A percentile compares a stretch with the other conserved stretches of the same genome.
These are phyloP conservation scores for Gracilaria gracilis DNA, from an alignment of 23 red algal genomes.

Conservation along the genomic window DNA sequence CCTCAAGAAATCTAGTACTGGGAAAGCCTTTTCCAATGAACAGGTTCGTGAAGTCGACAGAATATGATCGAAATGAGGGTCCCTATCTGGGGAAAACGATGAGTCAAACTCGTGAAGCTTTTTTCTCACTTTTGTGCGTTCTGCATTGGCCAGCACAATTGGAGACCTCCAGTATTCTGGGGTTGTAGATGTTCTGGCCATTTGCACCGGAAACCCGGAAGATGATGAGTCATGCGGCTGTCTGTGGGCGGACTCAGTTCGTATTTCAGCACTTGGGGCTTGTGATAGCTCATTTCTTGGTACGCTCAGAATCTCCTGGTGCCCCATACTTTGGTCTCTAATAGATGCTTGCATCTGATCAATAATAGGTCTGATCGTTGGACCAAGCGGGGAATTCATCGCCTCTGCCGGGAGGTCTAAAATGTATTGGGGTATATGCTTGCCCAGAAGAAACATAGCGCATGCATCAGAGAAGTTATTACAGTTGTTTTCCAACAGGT, in stretches of 20 bases:
- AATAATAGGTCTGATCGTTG: conserved; percentile 86
- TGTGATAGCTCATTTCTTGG: conserved; percentile 1
- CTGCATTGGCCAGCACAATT: not conserved
- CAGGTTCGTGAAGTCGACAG: conserved; percentile 21
- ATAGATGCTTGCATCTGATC: conserved; percentile 76
- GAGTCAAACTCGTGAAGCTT: conserved; percentile 24
- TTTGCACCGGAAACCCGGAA: too few species aligned
- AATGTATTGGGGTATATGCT: conserved; percentile 87
- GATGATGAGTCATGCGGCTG: not conserved
- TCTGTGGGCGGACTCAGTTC: not conserved
- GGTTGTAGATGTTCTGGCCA: not conserved
- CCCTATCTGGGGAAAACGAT: not conserved
- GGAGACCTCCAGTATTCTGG: conserved; percentile 15
- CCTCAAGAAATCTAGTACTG: conserved; percentile 40
- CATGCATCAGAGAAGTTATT: conserved; percentile 93
- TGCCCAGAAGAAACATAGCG: conserved; percentile 79
- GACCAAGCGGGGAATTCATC: conserved; percentile 81
- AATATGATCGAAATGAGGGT: conserved; percentile 16
- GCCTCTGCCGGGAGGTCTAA: conserved; percentile 86
- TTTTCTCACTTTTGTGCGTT: not conserved
- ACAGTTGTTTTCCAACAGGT: conserved; percentile 95
- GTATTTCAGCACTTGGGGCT: not conserved
- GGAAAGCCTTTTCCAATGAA: conserved; percentile 39
- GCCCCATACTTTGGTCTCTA: conserved; percentile 67
- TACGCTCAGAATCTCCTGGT: conserved; percentile 48